Evolutionary conservation across 2,329 filamentous ascomycete genomes (phyloP), one percentile per base, ranked within the genome.

Genomic region (Sclerotinia subarctica): DNA sequence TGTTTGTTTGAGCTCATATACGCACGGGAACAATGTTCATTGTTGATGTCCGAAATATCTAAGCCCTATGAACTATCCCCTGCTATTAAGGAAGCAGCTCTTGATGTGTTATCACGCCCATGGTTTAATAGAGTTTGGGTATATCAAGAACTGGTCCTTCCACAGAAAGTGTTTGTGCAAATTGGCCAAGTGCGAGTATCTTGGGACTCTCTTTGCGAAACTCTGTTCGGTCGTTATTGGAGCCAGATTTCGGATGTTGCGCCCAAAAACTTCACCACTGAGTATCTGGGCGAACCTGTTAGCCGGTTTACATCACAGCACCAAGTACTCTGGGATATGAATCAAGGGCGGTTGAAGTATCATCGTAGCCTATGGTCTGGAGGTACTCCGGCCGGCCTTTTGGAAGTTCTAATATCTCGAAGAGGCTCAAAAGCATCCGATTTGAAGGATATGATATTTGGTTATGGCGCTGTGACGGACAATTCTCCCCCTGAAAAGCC

Each of bases 91-190:
- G 26, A 42, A 7, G n/a, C 35, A n/a, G 1, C 5, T 21, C 3
- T 19, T 2, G 51, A 64, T 54, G 15, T 64, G 1, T 21, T 64
- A 17, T 29, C 32, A 54, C 10, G n/a, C 13, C 46, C 62, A 24
- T 64, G 62, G 62, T 64, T 64, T 10, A 64, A 35, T 29, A 29
- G 29, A 26, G 49, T 64, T 19, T 54, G 24, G 62, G 19, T 54
- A 5, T 54, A 42, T 44, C 62, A 64, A 51, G 35, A 42, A 54
- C 11, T 64, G n/a, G 11, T 64, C 15, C 5, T 64, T 0, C 54
- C 62, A 11, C 42, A 17, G 5, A 13, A 21, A 6, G n/a, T 44
- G 10, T 54, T 42, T 21, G 32, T 64, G 11, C 62, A 64, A 54
- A 1, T 38, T 53, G 49, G 35, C 7, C 5, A 19, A 44, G 13